These are phyloP conservation scores for Flaveria bidentis DNA, from an alignment of 129 eudicot species.

Conservation along the genomic window DNA sequence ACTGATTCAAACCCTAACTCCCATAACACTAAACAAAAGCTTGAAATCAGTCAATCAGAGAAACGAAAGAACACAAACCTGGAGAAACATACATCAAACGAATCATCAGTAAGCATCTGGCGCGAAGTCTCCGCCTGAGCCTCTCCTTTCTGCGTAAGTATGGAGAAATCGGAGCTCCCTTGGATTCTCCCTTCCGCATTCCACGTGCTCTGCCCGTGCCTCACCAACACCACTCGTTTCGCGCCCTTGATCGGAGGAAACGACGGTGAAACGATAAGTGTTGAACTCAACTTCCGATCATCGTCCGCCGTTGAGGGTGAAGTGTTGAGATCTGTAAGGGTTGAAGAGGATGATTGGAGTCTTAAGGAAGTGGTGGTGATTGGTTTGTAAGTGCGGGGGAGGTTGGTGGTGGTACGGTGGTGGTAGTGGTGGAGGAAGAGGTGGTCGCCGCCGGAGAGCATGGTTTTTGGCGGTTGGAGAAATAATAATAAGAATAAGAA, in stretches of 20 bases:
- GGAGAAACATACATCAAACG: slow-evolving; percentile 79
- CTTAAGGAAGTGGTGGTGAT: slow-evolving; percentile 22
- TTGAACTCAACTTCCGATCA: slow-evolving; percentile 32
- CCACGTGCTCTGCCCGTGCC: slow-evolving; percentile 99
- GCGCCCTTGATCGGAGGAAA: slow-evolving; percentile 59
- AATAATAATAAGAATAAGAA: neutral
- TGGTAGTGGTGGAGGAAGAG: slow-evolving; percentile 9
- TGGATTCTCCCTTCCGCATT: slow-evolving; percentile 95
- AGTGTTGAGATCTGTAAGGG: slow-evolving; percentile 42
- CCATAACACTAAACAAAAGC: slow-evolving; percentile 3
- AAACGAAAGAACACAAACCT: slow-evolving; percentile 44
- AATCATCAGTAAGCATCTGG: slow-evolving; percentile 77
- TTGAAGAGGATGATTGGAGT: slow-evolving; percentile 47
- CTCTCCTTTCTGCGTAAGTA: slow-evolving; percentile 82
- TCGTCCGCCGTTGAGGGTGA: slow-evolving; percentile 7
- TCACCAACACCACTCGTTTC: slow-evolving; percentile 85
- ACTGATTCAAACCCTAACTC: slow-evolving; percentile 27
- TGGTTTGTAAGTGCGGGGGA: slow-evolving; percentile 5
- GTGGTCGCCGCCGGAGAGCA: slow-evolving; percentile 41
- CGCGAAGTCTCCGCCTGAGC: slow-evolving; percentile 84
- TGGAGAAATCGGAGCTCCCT: slow-evolving; percentile 91
- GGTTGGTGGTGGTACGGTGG: neutral
- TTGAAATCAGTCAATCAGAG: neutral
- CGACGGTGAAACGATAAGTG: slow-evolving; percentile 18
- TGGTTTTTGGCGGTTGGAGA: slow-evolving; percentile 31